phyloP scores from a whole-genome alignment of 2,329 filamentous ascomycete genomes.

The Bisporella sp. region DNA sequence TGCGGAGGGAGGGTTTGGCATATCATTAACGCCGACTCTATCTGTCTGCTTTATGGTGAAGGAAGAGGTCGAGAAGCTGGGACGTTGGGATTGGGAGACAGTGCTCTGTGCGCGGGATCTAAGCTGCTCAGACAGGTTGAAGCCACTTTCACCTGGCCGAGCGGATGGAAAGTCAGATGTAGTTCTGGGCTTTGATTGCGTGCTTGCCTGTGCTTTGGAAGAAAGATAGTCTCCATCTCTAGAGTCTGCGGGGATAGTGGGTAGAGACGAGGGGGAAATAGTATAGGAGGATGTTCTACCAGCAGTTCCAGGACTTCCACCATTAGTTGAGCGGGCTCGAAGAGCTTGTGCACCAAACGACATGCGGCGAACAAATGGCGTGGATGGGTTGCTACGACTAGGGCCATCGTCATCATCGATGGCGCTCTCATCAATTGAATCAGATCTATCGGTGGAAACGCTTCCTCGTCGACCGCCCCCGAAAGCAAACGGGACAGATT shows the following conservation, averaged over 20 bases:
- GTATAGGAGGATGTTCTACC: constrained; percentile 26
- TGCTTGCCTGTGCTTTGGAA: constrained; percentile 47
- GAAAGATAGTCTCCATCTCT: constrained; percentile 19
- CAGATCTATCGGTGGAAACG: constrained; percentile 59
- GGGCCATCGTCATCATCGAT: constrained; percentile 58
- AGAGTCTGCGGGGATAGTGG: constrained; percentile 20
- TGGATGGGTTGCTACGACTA: constrained; percentile 53
- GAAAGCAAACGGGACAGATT: constrained; percentile 42
- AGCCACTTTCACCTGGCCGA: constrained; percentile 73
- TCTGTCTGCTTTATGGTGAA: constrained; percentile 37
- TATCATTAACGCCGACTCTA: constrained; percentile 60
- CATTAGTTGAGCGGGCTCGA: constrained; percentile 29
- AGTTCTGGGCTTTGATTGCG: constrained; percentile 46
- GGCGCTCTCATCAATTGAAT: constrained; percentile 64
- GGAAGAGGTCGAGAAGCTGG: constrained; percentile 48
- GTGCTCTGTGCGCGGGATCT: constrained; percentile 84
- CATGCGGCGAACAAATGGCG: constrained; percentile 76
- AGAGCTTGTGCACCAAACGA: constrained; percentile 78
- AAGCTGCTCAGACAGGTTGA: constrained; percentile 96
- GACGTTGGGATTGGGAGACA: constrained; percentile 45
- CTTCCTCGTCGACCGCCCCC: constrained; percentile 53
- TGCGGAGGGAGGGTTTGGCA: constrained; percentile 50
- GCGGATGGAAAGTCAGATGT: constrained; percentile 56
- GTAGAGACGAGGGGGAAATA: constrained; percentile 11
- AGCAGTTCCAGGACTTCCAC: constrained; percentile 19